A percentile compares a stretch with the other conserved stretches of the same genome.
phyloP scores from a whole-genome alignment of 345 rosid species.

The Melastoma malabathricum region DNA sequence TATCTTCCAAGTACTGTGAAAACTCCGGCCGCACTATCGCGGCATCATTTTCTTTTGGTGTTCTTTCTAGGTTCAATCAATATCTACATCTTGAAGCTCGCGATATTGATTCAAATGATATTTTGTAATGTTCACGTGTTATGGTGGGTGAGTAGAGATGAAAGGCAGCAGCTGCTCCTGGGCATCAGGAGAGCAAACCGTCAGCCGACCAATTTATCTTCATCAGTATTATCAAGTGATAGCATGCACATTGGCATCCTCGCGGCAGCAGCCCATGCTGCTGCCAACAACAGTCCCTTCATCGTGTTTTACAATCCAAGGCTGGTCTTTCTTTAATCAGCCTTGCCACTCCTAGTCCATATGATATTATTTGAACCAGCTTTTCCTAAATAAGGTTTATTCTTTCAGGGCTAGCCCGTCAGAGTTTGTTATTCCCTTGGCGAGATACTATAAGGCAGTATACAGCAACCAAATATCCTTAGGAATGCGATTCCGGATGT shows the following conservation, averaged over 20 bases:
- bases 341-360: background rate
- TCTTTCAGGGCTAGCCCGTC: constrained; percentile 68
- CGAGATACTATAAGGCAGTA: constrained; percentile 81
- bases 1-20: too few species aligned
- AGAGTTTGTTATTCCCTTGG: constrained; percentile 89
- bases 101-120: too few species aligned
- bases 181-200: constrained; percentile 77
- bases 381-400: too few species aligned
- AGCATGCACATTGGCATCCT: constrained; percentile 97
- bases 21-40: too few species aligned
- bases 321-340: constrained; percentile 11
- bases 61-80: too few species aligned
- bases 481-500: constrained; percentile 93
- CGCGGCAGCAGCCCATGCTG: constrained; percentile 98
- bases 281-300: constrained; percentile 85
- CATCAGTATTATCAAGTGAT: constrained; percentile 88
- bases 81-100: too few species aligned
- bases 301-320: constrained; percentile 87
- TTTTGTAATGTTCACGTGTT: background rate
- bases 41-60: too few species aligned
- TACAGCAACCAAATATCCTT: constrained; percentile 61
- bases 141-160: constrained; percentile 46
- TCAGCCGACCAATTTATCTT: constrained; percentile 71
- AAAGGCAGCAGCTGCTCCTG: constrained; percentile 68
- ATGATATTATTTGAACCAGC: too few species aligned